A percentile compares a stretch with the other conserved stretches of the same genome.
These are phyloP conservation scores for Trypanosoma mega DNA, from an alignment of 208 protist genomes.

Conservation along the genomic window DNA sequence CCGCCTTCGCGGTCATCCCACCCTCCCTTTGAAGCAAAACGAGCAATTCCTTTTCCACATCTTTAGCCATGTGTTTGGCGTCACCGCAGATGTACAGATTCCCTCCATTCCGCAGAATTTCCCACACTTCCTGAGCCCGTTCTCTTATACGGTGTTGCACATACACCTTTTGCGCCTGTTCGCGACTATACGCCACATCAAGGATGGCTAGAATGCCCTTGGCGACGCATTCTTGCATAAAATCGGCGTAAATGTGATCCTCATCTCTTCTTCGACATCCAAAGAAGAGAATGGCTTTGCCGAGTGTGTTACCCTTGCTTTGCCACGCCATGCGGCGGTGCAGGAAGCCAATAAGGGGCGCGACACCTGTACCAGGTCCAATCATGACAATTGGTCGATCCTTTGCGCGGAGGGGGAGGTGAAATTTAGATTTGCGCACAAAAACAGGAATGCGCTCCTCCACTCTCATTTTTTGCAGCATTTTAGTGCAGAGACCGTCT, in stretches of 20 bases:
- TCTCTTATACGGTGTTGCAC: slow-evolving; percentile 88
- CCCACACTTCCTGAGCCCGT: slow-evolving; percentile 62
- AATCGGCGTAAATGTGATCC: slow-evolving; percentile 86
- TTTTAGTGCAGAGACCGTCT: slow-evolving; percentile 91
- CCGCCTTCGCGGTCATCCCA: slow-evolving; percentile 40
- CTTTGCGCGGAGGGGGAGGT: slow-evolving; percentile 79
- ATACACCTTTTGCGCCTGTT: slow-evolving; percentile 83
- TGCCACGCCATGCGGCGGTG: slow-evolving; percentile 79
- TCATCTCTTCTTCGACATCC: slow-evolving; percentile 75
- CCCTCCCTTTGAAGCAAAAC: slow-evolving; percentile 49
- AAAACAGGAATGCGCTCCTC: slow-evolving; percentile 85
- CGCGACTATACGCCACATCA: slow-evolving; percentile 84
- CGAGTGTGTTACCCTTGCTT: slow-evolving; percentile 66
- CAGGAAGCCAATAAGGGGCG: slow-evolving; percentile 95
- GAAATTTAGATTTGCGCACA: slow-evolving; percentile 93
- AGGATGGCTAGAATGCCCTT: slow-evolving; percentile 64
- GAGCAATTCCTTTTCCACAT: slow-evolving; percentile 79
- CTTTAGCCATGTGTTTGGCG: slow-evolving; percentile 89
- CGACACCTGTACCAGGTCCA: slow-evolving; percentile 95
- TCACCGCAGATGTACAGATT: slow-evolving; percentile 93
- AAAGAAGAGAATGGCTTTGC: slow-evolving; percentile 87
- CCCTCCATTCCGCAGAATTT: slow-evolving; percentile 61
- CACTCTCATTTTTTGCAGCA: slow-evolving; percentile 63
- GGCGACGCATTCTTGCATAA: slow-evolving; percentile 58
- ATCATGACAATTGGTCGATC: slow-evolving; percentile 92